These are phyloP conservation scores for Streptanthus diversifolius DNA, from an alignment of 345 rosid genomes.

Conservation along the genomic window DNA sequence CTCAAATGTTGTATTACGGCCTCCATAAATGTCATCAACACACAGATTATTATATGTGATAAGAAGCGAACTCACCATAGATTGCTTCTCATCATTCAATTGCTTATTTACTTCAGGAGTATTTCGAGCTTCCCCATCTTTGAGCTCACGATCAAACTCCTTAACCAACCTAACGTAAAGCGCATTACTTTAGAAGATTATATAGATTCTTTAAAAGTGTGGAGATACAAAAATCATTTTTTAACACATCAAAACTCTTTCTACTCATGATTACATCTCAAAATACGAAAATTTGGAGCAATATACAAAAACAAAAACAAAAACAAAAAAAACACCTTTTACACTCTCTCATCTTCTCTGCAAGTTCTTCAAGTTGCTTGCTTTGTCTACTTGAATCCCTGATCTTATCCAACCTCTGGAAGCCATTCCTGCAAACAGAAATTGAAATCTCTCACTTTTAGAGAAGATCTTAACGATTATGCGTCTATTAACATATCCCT, in stretches of 20 bases:
- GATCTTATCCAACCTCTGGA: conserved; percentile 89
- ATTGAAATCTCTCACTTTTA: background rate
- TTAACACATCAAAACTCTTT: background rate
- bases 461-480: background rate
- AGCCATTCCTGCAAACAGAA: conserved; percentile 68
- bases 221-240: no score
- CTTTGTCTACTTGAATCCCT: conserved; percentile 87
- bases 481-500: background rate
- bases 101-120: conserved; percentile 69
- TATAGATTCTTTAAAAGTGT: background rate
- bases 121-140: conserved; percentile 71
- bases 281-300: background rate
- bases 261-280: background rate
- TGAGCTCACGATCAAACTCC: conserved; percentile 81
- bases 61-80: conserved; percentile 56
- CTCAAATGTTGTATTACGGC: background rate
- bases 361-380: conserved; percentile 90
- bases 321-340: conserved; percentile 48
- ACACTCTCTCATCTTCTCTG: conserved; percentile 91
- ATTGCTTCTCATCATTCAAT: conserved; percentile 92
- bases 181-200: background rate
- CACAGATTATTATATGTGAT: background rate
- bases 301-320: background rate
- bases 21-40: background rate
- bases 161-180: conserved; percentile 63